Evolutionary conservation across 306 rosid genomes (phyloP).

Genomic region (Casuarina glauca): DNA sequence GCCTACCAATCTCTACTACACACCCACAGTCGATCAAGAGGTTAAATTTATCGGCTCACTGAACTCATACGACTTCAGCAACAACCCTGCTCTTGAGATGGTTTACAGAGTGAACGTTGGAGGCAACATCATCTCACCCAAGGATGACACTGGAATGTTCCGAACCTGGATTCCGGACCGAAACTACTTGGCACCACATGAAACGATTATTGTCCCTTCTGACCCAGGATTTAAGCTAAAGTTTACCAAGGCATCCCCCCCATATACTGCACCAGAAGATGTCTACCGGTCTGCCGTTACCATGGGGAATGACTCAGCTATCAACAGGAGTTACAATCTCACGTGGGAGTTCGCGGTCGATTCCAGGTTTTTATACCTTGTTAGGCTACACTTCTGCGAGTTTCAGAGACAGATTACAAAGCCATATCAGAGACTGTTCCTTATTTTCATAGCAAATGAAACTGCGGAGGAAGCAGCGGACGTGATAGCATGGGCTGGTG

Average conservation of each 20-base stretch:
- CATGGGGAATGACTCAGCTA: constrained; percentile 14
- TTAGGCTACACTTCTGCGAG: constrained; percentile 51
- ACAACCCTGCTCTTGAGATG: background rate
- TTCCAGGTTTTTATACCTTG: constrained; percentile 22
- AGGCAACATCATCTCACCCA: background rate
- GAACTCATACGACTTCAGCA: background rate
- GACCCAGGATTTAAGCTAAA: background rate
- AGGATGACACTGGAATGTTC: background rate
- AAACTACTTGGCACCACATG: background rate
- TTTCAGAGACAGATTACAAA: background rate
- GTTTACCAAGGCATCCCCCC: constrained; percentile 25
- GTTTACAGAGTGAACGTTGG: background rate
- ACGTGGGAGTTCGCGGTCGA: constrained; percentile 38
- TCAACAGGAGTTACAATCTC: constrained; percentile 19
- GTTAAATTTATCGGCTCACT: background rate
- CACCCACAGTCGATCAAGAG: background rate
- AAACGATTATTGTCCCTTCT: background rate
- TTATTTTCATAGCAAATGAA: constrained; percentile 30
- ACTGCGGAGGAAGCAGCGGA: constrained; percentile 15
- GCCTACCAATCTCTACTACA: constrained; percentile 2
- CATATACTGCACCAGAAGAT: constrained; percentile 36
- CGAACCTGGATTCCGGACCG: background rate
- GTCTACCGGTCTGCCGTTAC: constrained; percentile 24
- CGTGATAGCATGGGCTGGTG: constrained; percentile 19
- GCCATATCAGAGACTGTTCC: constrained; percentile 14